These are phyloP conservation scores for Arthroderma sp. DNA, from an alignment of 2,329 filamentous ascomycete species.

Conservation along the genomic window DNA sequence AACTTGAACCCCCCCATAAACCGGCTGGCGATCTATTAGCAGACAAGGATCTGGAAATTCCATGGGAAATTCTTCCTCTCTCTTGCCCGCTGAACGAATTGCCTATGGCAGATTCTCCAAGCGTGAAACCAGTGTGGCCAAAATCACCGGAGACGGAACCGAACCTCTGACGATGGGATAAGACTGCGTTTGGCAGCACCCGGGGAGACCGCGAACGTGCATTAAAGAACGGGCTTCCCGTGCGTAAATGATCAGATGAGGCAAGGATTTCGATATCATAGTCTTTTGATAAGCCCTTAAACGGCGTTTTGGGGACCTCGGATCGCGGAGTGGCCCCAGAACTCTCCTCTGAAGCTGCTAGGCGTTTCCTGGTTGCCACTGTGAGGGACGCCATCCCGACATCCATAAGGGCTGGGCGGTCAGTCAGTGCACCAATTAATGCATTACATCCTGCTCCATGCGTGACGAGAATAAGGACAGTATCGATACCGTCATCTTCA, in stretches of 20 bases:
- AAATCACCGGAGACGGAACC: conserved; percentile 16
- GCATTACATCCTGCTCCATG: conserved; percentile 96
- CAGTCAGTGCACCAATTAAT: conserved; percentile 78
- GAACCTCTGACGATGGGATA: conserved; percentile 23
- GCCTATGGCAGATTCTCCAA: conserved; percentile 10
- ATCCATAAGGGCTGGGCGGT: conserved; percentile 81
- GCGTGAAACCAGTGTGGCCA: conserved; percentile 14
- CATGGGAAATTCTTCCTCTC: conserved; percentile 7
- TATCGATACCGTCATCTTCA: conserved; percentile 53
- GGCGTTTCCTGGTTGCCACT: conserved; percentile 54
- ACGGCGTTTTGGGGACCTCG: conserved; percentile 6
- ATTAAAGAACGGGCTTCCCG: conserved; percentile 24
- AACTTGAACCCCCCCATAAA: conserved; percentile 23
- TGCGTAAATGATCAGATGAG: conserved; percentile 48
- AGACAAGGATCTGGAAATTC: conserved; percentile 8
- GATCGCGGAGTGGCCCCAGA: not conserved
- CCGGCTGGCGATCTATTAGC: conserved; percentile 15
- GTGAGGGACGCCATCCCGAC: conserved; percentile 83
- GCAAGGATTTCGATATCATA: conserved; percentile 49
- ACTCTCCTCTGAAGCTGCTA: not conserved
- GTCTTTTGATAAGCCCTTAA: conserved; percentile 25
- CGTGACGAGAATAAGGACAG: conserved; percentile 76
- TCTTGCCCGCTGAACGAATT: conserved; percentile 1
- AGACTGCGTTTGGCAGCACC: conserved; percentile 14
- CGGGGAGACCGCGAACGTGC: conserved; percentile 11